Conservation (phyloP, 2,329 filamentous ascomycete species). For the Ophiostoma ulmi region DNA sequence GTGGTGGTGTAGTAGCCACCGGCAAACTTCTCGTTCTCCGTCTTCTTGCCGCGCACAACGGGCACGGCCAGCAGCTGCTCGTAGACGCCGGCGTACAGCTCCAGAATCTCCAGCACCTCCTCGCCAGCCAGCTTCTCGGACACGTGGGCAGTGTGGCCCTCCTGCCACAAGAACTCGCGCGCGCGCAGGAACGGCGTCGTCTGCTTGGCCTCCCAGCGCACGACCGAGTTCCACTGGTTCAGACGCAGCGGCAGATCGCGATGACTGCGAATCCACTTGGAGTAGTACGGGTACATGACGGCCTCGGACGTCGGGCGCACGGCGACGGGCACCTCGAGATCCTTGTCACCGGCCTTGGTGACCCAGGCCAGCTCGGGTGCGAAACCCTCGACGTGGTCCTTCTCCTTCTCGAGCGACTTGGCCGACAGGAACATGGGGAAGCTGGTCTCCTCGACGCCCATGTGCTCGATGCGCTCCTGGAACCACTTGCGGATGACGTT, state of each 20-base stretch:
- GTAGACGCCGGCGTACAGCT: conserved; percentile 87
- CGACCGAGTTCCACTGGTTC: conserved; percentile 89
- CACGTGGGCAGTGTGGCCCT: conserved; percentile 86
- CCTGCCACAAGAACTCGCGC: conserved; percentile 96
- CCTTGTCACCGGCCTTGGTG: conserved; percentile 82
- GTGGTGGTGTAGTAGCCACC: conserved; percentile 96
- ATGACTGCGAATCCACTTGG: conserved; percentile 95
- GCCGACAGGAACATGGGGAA: conserved; percentile 94
- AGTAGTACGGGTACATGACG: conserved; percentile 94
- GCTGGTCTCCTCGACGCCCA: conserved; percentile 92
- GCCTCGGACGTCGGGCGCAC: conserved; percentile 65
- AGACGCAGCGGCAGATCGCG: conserved; percentile 88
- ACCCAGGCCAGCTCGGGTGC: conserved; percentile 89
- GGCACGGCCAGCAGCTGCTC: conserved; percentile 91
- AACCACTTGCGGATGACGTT: conserved; percentile 63
- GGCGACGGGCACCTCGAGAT: conserved; percentile 74
- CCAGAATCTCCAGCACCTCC: conserved; percentile 89
- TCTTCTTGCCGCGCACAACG: conserved; percentile 90
- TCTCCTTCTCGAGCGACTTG: conserved; percentile 82
- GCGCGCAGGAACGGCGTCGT: conserved; percentile 81
- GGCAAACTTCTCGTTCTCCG: conserved; percentile 96
- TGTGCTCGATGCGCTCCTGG: conserved; percentile 70
- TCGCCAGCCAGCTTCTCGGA: conserved; percentile 73
- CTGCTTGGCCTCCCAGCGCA: conserved; percentile 97
- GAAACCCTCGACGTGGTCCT: conserved; percentile 98